Percentiles rank a stretch among this genome's conserved stretches.
phyloP scores from a whole-genome alignment of 1,284 basidiomycete species.

The Leccinum pallidistipes region DNA sequence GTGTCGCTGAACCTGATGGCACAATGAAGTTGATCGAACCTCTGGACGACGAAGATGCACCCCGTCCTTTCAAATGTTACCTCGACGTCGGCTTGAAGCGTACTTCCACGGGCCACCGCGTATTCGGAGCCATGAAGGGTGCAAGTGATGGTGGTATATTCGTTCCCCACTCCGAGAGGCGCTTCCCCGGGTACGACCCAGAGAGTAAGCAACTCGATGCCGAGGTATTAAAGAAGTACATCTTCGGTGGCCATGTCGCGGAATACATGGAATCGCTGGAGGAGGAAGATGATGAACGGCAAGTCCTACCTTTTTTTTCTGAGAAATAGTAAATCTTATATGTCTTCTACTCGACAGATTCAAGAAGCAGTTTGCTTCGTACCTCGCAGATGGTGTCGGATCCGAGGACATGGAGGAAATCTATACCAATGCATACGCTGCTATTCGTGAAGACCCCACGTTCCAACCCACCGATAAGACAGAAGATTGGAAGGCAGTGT shows the following conservation, averaged over 20 bases:
- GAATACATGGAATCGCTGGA: slow-evolving; percentile 99
- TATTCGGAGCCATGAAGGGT: slow-evolving; percentile 99
- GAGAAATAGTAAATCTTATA: slow-evolving; percentile 7
- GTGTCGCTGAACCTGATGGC: slow-evolving; percentile 92
- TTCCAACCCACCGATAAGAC: slow-evolving; percentile 94
- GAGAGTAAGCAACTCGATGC: slow-evolving; percentile 94
- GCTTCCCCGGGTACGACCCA: slow-evolving; percentile 97
- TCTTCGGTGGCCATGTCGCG: slow-evolving; percentile 96
- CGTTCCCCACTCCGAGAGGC: slow-evolving; percentile 97
- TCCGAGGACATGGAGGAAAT: slow-evolving; percentile 95
- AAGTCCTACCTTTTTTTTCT: slow-evolving; percentile 24
- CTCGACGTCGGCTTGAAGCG: slow-evolving; percentile 98
- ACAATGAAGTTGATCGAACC: slow-evolving; percentile 81
- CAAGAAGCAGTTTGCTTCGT: slow-evolving; percentile 97
- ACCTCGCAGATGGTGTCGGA: slow-evolving; percentile 94
- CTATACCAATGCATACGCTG: slow-evolving; percentile 86
- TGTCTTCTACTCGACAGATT: slow-evolving; percentile 55
- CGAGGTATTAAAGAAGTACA: slow-evolving; percentile 97
- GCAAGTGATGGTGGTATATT: slow-evolving; percentile 98
- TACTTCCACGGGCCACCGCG: slow-evolving; percentile 96
- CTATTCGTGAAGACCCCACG: slow-evolving; percentile 93
- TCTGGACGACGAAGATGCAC: slow-evolving; percentile 90
- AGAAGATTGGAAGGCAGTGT: slow-evolving; percentile 91
- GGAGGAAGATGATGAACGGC: slow-evolving; percentile 99
- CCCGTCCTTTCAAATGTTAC: slow-evolving; percentile 98